phyloP scores from a whole-genome alignment of 768 basidiomycete species.

The Trametopsis cervina region DNA sequence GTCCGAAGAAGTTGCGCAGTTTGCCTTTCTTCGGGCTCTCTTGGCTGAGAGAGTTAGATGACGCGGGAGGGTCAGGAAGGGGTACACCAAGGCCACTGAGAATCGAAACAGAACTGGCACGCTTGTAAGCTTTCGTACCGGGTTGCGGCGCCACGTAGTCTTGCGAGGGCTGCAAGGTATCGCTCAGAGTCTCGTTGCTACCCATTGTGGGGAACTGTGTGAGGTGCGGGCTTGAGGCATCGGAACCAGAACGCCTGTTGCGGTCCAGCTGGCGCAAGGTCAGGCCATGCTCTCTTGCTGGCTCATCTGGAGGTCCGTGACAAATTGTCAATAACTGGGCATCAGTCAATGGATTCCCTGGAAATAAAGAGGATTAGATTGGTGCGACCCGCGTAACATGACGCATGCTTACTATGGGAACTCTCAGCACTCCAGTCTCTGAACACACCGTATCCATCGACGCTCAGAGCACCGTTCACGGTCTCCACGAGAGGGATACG shows the following conservation, averaged over 20 bases:
- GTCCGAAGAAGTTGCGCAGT: constrained; percentile 94
- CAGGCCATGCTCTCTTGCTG: constrained; percentile 72
- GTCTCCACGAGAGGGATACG: constrained; percentile 49
- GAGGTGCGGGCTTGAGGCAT: constrained; percentile 27
- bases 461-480: constrained; percentile 67
- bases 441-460: constrained; percentile 89
- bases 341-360: constrained; percentile 75
- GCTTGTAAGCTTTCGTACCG: constrained; percentile 54
- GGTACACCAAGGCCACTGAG: constrained; percentile 89
- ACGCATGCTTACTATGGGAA: constrained; percentile 38
- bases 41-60: constrained; percentile 31
- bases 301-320: constrained; percentile 71
- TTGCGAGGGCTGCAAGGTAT: constrained; percentile 9
- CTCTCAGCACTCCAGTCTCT: constrained; percentile 51
- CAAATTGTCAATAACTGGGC: constrained; percentile 78
- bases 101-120: constrained; percentile 91
- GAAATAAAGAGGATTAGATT: not conserved
- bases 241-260: constrained; percentile 30
- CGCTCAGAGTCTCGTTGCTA: constrained; percentile 7
- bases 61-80: constrained; percentile 63
- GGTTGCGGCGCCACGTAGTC: constrained; percentile 5
- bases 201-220: constrained; percentile 10
- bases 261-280: constrained; percentile 55
- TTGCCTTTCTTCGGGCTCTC: constrained; percentile 45
- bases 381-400: not conserved